phyloP scores from a whole-genome alignment of 1,139 yeast species.

The Debaryomycetaceae sp. region DNA sequence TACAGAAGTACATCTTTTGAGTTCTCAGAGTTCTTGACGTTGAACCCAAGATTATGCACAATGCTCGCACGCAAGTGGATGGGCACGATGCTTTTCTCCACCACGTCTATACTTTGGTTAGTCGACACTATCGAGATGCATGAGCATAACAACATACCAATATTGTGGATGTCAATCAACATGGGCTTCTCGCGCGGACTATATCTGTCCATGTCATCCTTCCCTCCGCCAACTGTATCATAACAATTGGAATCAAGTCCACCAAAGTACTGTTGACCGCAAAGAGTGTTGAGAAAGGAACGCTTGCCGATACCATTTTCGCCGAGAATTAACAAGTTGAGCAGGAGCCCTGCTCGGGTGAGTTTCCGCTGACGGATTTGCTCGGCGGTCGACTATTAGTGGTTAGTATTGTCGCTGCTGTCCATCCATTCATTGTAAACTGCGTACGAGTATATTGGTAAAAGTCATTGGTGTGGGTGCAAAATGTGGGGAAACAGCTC shows the following conservation, averaged over 20 bases:
- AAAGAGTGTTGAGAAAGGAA: conserved; percentile 21
- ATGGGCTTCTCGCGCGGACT: neutral
- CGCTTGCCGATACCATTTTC: conserved; percentile 26
- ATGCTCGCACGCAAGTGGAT: conserved; percentile 14
- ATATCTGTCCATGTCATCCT: neutral
- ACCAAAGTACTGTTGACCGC: conserved; percentile 9
- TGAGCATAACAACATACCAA: conserved; percentile 5
- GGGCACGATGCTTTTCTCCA: conserved; percentile 11
- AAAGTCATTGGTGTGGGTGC: too few relatives aligned
- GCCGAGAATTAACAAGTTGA: conserved; percentile 22
- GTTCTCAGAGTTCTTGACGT: conserved; percentile 22
- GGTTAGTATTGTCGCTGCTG: too few relatives aligned
- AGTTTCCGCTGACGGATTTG: conserved; percentile 10
- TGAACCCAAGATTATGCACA: conserved; percentile 20
- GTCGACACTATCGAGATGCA: neutral
- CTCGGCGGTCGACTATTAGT: conserved; percentile 9
- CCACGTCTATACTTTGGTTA: conserved; percentile 7
- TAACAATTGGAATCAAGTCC: too few relatives aligned
- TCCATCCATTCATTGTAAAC: too few relatives aligned
- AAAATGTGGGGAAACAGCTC: too few relatives aligned
- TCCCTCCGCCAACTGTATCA: too few relatives aligned
- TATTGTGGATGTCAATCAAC: conserved; percentile 6
- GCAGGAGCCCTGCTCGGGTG: conserved; percentile 11
- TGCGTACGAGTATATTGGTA: too few relatives aligned
- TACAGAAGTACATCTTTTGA: conserved; percentile 26